These are phyloP conservation scores for Micromonas pusilla DNA, from an alignment of 139 green algal species.

Conservation along the genomic window DNA sequence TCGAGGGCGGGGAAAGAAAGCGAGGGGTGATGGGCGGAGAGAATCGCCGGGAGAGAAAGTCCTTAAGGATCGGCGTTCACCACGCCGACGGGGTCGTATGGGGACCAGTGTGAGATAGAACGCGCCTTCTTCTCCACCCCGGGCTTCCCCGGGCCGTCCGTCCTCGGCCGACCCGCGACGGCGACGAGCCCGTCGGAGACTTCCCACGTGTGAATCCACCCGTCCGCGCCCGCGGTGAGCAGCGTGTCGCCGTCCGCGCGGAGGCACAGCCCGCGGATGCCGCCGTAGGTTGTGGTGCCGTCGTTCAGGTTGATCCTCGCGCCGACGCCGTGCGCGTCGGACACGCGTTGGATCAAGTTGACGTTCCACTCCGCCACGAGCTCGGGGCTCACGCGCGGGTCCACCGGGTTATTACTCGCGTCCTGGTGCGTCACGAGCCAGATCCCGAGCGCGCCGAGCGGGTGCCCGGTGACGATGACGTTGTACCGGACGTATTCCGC, in stretches of 20 bases:
- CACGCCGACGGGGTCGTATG: no score
- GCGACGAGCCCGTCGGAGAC: neutral
- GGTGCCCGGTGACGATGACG: constrained; percentile 41
- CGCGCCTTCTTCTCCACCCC: neutral
- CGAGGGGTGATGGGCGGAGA: no score
- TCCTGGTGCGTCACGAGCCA: constrained; percentile 33
- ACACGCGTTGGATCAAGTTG: neutral
- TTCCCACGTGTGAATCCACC: constrained; percentile 12
- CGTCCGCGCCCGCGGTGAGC: constrained; percentile 19
- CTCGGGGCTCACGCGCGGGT: neutral
- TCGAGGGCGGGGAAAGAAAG: no score
- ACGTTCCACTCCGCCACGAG: neutral
- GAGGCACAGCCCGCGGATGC: constrained; percentile 6
- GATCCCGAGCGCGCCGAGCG: constrained; percentile 41
- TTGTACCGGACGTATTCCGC: neutral
- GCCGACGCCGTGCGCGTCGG: neutral
- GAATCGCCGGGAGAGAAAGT: no score
- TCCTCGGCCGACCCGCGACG: neutral
- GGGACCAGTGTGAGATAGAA: no score
- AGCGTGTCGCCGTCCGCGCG: neutral
- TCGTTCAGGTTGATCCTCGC: neutral
- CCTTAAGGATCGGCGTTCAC: no score
- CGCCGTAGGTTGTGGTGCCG: neutral
- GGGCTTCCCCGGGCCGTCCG: neutral
- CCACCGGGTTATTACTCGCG: neutral